Evolutionary conservation across 192 early-diverging fungal species (phyloP), one percentile per base, ranked within the genome.

Genomic region (Podila verticillata): DNA sequence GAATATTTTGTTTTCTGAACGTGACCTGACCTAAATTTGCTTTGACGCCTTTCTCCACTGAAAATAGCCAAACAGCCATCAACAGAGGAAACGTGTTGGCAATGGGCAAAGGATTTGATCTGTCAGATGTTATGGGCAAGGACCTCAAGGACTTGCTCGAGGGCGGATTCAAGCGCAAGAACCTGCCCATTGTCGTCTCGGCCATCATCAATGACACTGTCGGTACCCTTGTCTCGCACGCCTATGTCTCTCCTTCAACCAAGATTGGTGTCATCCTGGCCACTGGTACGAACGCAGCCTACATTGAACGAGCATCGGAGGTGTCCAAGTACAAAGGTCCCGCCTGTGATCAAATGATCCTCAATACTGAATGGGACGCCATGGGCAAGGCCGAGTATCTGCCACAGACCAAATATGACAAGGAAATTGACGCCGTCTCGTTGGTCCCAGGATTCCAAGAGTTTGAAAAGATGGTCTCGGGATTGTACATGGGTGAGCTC

Each of bases 141-240:
- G 95, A 98, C 81, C 90, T 96, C n/a, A 92, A 91, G 73, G 87
- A 86, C 15, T 84, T 98, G 48, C 86, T 98, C 67, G 86, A 94
- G 73, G 88, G 87, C 9, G 94, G 95, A 56, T 89, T 96, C 72
- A 74, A 82, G 32, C 85, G 89, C 61, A 85, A 89, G 83, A 85
- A 85, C 8, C 66, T 96, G 69, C 93, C 93, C 48, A 90, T 95
- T 30, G 75, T 84, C 57, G 90, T 97, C 26, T 87, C 86, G 63
- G 97, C 96, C 30, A 89, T 98, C 47, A 89, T 97, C 57, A 98
- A 97, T 85, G 97, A 98, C 78, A 96, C 95, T 9, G 96, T 97
- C 26, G 94, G 95, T 35, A 95, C 97, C 28, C 84, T 98, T 47
- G 84, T 97, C 34, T 89, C 94, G 19, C 89, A 96, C 65, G 95